Conservation (phyloP, 106 monocot genomes). For the Vanilla planifolia region DNA sequence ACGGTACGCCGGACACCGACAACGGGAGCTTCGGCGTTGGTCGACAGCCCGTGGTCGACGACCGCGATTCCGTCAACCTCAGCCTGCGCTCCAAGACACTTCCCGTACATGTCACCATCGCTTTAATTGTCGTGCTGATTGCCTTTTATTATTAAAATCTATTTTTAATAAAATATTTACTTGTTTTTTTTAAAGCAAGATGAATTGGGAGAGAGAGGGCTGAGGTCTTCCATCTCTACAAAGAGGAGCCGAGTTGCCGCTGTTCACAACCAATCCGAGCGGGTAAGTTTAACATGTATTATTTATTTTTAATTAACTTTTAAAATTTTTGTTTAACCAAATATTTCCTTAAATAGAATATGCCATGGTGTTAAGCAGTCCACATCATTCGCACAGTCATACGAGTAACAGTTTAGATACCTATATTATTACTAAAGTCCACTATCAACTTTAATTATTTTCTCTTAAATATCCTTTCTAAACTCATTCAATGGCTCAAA, state of each 20-base stretch:
- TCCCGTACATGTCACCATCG: background rate
- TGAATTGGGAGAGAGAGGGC: conserved; percentile 11
- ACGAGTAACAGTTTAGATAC: too few species aligned
- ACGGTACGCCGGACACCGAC: conserved; percentile 47
- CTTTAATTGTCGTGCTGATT: too few species aligned
- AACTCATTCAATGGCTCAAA: too few species aligned
- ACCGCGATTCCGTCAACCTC: conserved; percentile 37
- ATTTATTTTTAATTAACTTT: background rate
- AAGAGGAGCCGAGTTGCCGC: conserved; percentile 60
- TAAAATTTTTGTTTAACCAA: background rate
- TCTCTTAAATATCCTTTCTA: too few species aligned
- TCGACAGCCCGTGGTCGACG: conserved; percentile 4
- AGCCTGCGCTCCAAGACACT: conserved; percentile 32
- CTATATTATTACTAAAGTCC: too few species aligned
- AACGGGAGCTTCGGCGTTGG: conserved; percentile 33
- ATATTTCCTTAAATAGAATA: too few species aligned
- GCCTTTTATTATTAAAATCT: too few species aligned
- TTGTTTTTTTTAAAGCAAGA: conserved; percentile 26
- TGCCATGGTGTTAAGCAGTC: too few species aligned
- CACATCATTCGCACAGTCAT: too few species aligned
- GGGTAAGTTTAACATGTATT: conserved; percentile 31
- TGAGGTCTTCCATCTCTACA: conserved; percentile 30
- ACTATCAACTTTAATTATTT: too few species aligned
- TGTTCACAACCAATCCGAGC: conserved; percentile 79
- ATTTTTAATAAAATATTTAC: background rate